These are phyloP conservation scores for Carex sylvatica DNA, from an alignment of 202 grass and related monocot species.

Conservation along the genomic window DNA sequence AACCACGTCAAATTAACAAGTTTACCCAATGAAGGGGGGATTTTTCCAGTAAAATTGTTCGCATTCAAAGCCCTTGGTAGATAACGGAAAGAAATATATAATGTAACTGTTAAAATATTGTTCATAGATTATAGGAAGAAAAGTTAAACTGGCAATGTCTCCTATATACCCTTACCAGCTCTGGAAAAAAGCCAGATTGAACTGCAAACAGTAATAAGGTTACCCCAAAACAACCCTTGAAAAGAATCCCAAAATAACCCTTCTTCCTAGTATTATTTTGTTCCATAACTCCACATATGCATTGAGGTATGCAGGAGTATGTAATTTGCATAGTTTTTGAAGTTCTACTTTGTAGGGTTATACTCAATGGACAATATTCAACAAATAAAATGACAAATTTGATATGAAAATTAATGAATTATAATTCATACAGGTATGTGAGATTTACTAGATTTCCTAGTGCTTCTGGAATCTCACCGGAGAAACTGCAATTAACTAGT, in stretches of 20 bases:
- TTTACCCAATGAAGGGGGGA: slow-evolving; percentile 64
- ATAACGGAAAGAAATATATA: slow-evolving; percentile 10
- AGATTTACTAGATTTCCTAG: slow-evolving; percentile 62
- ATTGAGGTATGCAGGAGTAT: neutral
- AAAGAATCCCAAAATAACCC: neutral
- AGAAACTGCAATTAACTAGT: slow-evolving; percentile 56
- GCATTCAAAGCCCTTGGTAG: slow-evolving; percentile 55
- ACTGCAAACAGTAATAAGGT: no score
- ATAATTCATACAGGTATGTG: slow-evolving; percentile 31
- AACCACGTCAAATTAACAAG: slow-evolving; percentile 55
- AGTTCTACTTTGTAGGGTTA: neutral
- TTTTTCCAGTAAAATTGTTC: slow-evolving; percentile 60
- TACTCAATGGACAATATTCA: neutral
- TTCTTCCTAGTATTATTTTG: neutral
- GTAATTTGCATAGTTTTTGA: neutral
- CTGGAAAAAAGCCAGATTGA: no score
- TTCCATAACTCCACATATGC: neutral
- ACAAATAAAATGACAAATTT: neutral
- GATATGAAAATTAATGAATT: slow-evolving; percentile 37
- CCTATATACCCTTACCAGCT: neutral
- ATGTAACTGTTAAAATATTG: neutral
- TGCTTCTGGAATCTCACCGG: slow-evolving; percentile 50
- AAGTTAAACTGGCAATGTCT: neutral
- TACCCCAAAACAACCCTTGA: neutral
- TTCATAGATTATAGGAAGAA: neutral